A percentile compares a stretch with the other conserved stretches of the same genome.
Conservation (phyloP, 192 early-diverging fungal species). For the Dissophora ornata region DNA sequence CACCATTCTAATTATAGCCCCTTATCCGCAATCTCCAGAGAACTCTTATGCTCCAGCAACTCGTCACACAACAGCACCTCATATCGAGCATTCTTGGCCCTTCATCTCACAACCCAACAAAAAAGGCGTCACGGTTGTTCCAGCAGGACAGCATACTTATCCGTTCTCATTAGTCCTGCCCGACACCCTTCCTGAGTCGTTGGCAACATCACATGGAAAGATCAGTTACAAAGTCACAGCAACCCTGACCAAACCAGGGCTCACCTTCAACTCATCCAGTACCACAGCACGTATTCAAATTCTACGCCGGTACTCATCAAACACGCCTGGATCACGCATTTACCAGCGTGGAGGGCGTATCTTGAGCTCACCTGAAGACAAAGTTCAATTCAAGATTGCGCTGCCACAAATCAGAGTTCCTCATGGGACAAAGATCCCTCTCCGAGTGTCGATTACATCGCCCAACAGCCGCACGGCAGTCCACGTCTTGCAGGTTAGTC, state of each 20-base stretch:
- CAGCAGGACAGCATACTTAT: conserved; percentile 42
- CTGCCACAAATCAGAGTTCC: conserved; percentile 38
- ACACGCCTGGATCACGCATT: conserved; percentile 1
- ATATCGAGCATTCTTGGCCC: conserved; percentile 42
- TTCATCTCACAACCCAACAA: conserved; percentile 27
- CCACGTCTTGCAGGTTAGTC: conserved; percentile 26
- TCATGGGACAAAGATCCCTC: conserved; percentile 27
- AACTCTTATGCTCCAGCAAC: conserved; percentile 41
- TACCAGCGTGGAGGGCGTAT: conserved; percentile 24
- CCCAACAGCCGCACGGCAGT: conserved; percentile 14
- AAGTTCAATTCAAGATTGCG: conserved; percentile 26
- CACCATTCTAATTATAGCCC: no score
- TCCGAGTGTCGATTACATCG: conserved; percentile 29
- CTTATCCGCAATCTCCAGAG: conserved; percentile 23
- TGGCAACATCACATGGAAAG: conserved; percentile 27
- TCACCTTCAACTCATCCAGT: conserved; percentile 20
- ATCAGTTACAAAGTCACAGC: conserved; percentile 30
- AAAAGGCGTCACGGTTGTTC: conserved; percentile 4
- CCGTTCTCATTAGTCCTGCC: conserved; percentile 52
- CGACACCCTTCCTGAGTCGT: conserved; percentile 35
- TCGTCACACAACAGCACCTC: conserved; percentile 16
- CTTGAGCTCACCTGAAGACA: conserved; percentile 14
- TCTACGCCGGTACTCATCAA: conserved; percentile 13
- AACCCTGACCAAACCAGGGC: conserved; percentile 30
- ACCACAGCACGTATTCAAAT: conserved; percentile 13